phyloP scores from a whole-genome alignment of 2,329 filamentous ascomycete species.

The Lizonia empirigonia region DNA sequence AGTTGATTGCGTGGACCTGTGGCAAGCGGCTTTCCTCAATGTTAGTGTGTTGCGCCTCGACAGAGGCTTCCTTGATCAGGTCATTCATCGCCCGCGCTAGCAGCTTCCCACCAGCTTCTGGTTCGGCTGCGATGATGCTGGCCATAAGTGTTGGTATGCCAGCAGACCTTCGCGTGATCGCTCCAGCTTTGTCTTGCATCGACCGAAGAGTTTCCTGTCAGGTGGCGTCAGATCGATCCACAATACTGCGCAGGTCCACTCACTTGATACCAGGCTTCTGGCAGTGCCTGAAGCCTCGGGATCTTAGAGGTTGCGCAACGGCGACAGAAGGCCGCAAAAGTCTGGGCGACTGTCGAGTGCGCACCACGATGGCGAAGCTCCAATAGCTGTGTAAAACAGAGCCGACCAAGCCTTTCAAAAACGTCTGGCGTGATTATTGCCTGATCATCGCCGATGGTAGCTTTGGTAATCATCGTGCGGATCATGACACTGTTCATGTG shows the following conservation, averaged over 20 bases:
- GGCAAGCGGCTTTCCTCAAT: conserved; percentile 67
- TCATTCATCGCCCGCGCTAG: conserved; percentile 69
- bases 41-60: conserved; percentile 60
- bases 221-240: neutral
- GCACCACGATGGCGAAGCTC: conserved; percentile 87
- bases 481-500: conserved; percentile 68
- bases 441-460: conserved; percentile 37
- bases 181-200: conserved; percentile 76
- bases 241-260: neutral
- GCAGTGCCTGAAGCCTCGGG: conserved; percentile 53
- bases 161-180: conserved; percentile 84
- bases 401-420: conserved; percentile 69
- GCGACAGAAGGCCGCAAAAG: conserved; percentile 81
- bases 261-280: conserved; percentile 71
- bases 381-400: conserved; percentile 82
- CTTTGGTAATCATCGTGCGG: conserved; percentile 51
- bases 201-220: conserved; percentile 66
- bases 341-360: conserved; percentile 89
- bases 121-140: conserved; percentile 74
- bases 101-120: conserved; percentile 61
- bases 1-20: conserved; percentile 95
- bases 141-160: conserved; percentile 87
- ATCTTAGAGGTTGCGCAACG: conserved; percentile 61
- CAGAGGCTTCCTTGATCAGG: conserved; percentile 64
- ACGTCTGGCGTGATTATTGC: conserved; percentile 49